Evolutionary conservation across 2,329 filamentous ascomycete genomes (phyloP), one percentile per base, ranked within the genome.

Genomic region (Macrophomina pseudophaseolina): DNA sequence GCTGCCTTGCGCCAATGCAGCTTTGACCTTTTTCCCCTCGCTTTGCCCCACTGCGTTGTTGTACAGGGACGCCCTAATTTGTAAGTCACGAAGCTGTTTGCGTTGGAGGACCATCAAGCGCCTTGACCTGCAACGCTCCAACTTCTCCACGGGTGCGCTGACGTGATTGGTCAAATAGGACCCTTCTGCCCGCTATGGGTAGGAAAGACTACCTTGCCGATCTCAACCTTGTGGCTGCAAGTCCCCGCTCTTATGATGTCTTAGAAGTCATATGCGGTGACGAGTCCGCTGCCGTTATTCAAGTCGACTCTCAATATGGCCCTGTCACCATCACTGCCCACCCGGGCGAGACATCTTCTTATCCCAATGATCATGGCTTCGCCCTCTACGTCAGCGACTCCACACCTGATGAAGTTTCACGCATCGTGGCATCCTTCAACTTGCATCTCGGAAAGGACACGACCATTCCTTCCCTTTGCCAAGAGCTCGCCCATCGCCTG

Each of bases 281-380:
- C 5, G 89, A 91, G 38, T 90, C 94, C 75, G 91, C 91, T 60
- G 87, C 91, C 66, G 84, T 84, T 14, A 90, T 94, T 74, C 81
- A 78, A 4, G 91, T 84, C 70, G 68, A 73, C 49, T 78, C 79
- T 28, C 72, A 74, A 5, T 71, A 74, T 42, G 71, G 71, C 23
- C 66, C 74, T 5, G 70, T 79, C 65, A 71, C 72, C 33, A 73
- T 82, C 56, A 81, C 80, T n/a, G 80, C 77, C 23, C 62, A 77
- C 51, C 65, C 79, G 16, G 44, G 73, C 79, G 88, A 91, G 69
- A 79, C 89, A 4, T 82, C 82, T 12, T 84, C 86, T 7, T 91
- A 91, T 70, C 88, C 88, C 0, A 78, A 78, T 1, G 74, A 77
- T 44, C 88, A 90, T 69, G 78, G 78, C n/a, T 89, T 84, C 74